These are phyloP conservation scores for Rutidosis leptorrhynchoides DNA, from an alignment of 129 eudicot genomes.

Conservation along the genomic window DNA sequence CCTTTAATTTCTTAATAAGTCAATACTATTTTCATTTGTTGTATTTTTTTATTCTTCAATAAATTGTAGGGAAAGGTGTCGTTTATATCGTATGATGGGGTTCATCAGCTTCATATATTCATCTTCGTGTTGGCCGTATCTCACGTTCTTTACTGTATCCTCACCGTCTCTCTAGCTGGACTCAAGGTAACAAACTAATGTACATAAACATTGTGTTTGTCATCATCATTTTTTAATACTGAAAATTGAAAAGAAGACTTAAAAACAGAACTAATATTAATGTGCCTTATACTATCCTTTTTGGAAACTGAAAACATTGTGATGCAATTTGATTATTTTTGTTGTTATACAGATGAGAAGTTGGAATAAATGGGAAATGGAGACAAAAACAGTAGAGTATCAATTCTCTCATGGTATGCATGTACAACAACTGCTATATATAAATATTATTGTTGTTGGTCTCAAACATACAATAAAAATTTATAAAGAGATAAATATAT, in stretches of 20 bases:
- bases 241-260: too few species aligned
- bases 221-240: neutral
- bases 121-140: constrained; percentile 62
- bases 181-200: constrained; percentile 40
- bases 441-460: too few species aligned
- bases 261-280: neutral
- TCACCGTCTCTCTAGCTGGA: constrained; percentile 57
- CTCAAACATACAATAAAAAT: too few species aligned
- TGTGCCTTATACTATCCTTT: neutral
- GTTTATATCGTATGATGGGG: constrained; percentile 53
- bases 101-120: constrained; percentile 71
- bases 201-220: neutral
- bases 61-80: constrained; percentile 62
- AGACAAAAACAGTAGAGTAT: constrained; percentile 55
- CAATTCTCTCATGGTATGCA: constrained; percentile 57
- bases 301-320: too few species aligned
- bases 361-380: constrained; percentile 66
- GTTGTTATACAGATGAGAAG: constrained; percentile 47
- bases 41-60: too few species aligned
- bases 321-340: neutral
- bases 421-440: neutral
- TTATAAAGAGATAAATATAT: too few species aligned
- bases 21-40: too few species aligned
- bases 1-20: too few species aligned
- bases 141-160: constrained; percentile 49